Evolutionary conservation across 805 yeast species (phyloP).

Genomic region (Kurtzmaniella fragi): DNA sequence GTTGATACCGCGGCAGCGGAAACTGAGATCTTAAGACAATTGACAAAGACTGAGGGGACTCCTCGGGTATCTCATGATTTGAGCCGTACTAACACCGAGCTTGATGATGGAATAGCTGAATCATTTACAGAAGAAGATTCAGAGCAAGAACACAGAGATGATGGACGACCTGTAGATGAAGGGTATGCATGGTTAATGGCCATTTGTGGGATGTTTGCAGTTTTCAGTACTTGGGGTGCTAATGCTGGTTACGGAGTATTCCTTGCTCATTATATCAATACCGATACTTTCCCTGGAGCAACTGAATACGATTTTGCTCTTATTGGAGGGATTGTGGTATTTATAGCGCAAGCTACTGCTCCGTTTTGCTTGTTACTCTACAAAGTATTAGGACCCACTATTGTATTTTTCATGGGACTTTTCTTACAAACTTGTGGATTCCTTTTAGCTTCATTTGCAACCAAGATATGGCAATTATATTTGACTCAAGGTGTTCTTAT

Average conservation of each 20-base stretch:
- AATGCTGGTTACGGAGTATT: constrained; percentile 57
- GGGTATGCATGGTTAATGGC: constrained; percentile 53
- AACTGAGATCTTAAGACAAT: too few relatives aligned
- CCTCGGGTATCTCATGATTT: too few relatives aligned
- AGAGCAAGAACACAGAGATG: not conserved
- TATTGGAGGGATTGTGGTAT: constrained; percentile 46
- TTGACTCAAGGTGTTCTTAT: constrained; percentile 48
- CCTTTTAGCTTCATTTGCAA: constrained; percentile 48
- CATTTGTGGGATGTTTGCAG: constrained; percentile 41
- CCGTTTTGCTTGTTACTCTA: constrained; percentile 51
- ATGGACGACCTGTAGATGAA: constrained; percentile 31
- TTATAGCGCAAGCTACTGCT: constrained; percentile 49
- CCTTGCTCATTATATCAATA: constrained; percentile 44
- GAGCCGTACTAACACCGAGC: too few relatives aligned
- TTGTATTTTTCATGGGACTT: constrained; percentile 44
- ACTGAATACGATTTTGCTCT: constrained; percentile 44
- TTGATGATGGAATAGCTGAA: too few relatives aligned
- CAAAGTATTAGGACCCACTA: constrained; percentile 46
- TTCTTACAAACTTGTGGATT: constrained; percentile 38
- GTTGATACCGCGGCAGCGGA: too few relatives aligned
- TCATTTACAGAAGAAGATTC: not conserved
- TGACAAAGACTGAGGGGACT: too few relatives aligned
- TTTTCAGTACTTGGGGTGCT: constrained; percentile 53
- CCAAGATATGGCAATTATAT: constrained; percentile 45
- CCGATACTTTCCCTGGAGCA: constrained; percentile 35